Evolutionary conservation across 1,284 basidiomycete genomes (phyloP).

Genomic region (Cronartium ribicola): DNA sequence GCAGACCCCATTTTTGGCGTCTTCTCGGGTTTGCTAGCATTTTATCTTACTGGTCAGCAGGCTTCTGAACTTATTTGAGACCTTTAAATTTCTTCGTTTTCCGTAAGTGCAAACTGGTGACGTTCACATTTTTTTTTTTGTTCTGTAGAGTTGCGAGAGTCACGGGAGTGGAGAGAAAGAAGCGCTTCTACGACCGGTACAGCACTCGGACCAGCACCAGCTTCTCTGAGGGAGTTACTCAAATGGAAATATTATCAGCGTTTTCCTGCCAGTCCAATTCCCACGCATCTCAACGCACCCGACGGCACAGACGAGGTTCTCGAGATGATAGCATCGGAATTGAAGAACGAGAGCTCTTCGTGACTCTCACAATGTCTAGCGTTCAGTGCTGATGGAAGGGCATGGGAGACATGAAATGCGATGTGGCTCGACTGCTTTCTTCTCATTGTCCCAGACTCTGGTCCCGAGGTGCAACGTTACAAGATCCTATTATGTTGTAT

Average conservation of each 20-base stretch:
- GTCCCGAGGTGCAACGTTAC: too few relatives aligned
- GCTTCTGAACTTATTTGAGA: background rate
- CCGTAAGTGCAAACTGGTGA: too few relatives aligned
- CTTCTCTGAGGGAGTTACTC: background rate
- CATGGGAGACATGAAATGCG: too few relatives aligned
- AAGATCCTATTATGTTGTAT: too few relatives aligned
- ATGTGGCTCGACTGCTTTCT: too few relatives aligned
- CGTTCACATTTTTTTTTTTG: too few relatives aligned
- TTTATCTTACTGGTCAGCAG: constrained; percentile 3
- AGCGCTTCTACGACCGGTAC: background rate
- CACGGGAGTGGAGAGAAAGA: background rate
- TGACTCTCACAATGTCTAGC: too few relatives aligned
- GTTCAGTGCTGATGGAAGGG: too few relatives aligned
- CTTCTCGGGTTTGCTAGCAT: constrained; percentile 12
- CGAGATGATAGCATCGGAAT: background rate
- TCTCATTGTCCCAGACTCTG: too few relatives aligned
- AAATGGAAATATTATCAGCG: constrained; percentile 4
- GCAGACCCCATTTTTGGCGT: constrained; percentile 5
- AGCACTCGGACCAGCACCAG: too few relatives aligned
- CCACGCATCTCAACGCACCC: background rate
- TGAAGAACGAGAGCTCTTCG: background rate
- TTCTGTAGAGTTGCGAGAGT: background rate
- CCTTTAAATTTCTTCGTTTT: too few relatives aligned
- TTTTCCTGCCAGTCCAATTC: background rate
- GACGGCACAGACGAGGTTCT: background rate